Evolutionary conservation across 73 alveolate species (phyloP), one percentile per base, ranked within the genome.

Genomic region (Tetrahymena borealis): DNA sequence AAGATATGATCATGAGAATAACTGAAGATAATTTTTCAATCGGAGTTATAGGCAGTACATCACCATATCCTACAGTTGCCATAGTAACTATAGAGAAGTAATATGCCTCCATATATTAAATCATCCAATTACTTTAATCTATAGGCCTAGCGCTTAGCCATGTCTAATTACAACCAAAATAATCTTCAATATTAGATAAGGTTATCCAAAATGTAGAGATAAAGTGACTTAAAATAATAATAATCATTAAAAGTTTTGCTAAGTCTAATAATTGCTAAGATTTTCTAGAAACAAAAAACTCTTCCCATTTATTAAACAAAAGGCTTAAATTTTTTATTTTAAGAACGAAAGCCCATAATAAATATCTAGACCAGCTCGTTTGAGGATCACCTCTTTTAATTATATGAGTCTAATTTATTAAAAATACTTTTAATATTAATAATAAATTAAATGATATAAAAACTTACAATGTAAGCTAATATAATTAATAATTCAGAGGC

Each of bases 1-100:
- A 92, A 35, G 93, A 91, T 16, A 78, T 92, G 36, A 92, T 33
- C 24, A 92, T 92, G n/a, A 92, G 78, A 32, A 92, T 60, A 4
- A 92, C 90, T 3, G 90, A 36, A 38, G 78, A 40, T 1, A 92
- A 28, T 39, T 92, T 92, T 40, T 92, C 95, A 92, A 39, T 78
- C 43, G 92, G 90, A 18, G 92, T 92, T 38, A 39, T 92, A 31
- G 95, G 95, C 38, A 92, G 39, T 31, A 39, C 90, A 79, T 92
- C 95, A 12, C 95, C 95, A 92, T 78, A 92, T 24, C 95, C 95
- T 33, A 92, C 90, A 4, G 95, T 92, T 0, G 90, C 91, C 95
- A 92, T 92, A 1, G 95, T 92, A 18, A 92, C 95, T 7, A 92
- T 92, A 39, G 93, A 90, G 78, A 92, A 92, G 39, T 92, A 92